Evolutionary conservation across 1,284 basidiomycete species (phyloP).

Genomic region (Erythrobasidium hasegawianum): DNA sequence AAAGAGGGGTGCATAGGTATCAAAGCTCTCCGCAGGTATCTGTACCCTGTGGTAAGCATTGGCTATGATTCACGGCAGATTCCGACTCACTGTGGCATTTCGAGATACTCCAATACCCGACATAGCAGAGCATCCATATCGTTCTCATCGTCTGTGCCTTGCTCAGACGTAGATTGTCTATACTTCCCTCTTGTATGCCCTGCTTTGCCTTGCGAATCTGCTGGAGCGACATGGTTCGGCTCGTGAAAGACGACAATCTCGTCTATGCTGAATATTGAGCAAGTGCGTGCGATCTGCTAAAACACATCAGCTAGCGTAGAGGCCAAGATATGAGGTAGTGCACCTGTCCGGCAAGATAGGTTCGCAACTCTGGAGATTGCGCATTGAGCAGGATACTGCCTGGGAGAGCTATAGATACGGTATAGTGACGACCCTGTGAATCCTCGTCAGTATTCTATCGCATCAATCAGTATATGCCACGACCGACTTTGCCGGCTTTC

Average conservation of each 20-base stretch:
- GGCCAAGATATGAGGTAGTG: not conserved
- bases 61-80: not conserved
- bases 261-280: slow-evolving; percentile 49
- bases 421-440: slow-evolving; percentile 36
- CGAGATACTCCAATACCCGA: slow-evolving; percentile 47
- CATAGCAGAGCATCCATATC: slow-evolving; percentile 43
- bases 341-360: slow-evolving; percentile 44
- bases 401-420: slow-evolving; percentile 47
- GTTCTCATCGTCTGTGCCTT: slow-evolving; percentile 15
- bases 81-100: slow-evolving; percentile 46
- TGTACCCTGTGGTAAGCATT: slow-evolving; percentile 1
- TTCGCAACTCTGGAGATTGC: slow-evolving; percentile 47
- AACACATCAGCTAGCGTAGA: not conserved
- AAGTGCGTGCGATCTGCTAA: slow-evolving; percentile 45
- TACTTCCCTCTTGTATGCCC: slow-evolving; percentile 37
- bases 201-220: not conserved
- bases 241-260: slow-evolving; percentile 48
- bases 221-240: slow-evolving; percentile 35
- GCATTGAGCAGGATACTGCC: slow-evolving; percentile 48
- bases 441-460: not conserved
- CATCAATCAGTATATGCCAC: too few relatives aligned
- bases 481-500: slow-evolving; percentile 8
- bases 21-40: slow-evolving; percentile 46
- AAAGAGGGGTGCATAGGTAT: slow-evolving; percentile 48
- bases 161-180: slow-evolving; percentile 20